Evolutionary conservation across 768 basidiomycete genomes (phyloP).

Genomic region (Hygrophoropsis aurantiaca): DNA sequence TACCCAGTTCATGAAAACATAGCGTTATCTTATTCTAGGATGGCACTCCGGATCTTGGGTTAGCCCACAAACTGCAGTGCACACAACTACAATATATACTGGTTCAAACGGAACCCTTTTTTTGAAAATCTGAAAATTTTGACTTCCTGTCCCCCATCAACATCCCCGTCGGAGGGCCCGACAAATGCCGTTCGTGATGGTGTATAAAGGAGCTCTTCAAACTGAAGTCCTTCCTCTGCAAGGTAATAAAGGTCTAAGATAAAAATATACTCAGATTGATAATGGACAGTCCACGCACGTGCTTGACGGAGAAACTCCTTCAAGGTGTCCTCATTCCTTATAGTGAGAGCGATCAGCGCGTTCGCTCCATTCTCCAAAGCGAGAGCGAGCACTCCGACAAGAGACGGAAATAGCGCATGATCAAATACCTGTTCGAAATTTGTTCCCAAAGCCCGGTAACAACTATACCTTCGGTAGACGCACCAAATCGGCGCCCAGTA

Average conservation of each 20-base stretch:
- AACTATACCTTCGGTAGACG: conserved; percentile 12
- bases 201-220: conserved; percentile 26
- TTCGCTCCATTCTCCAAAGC: conserved; percentile 22
- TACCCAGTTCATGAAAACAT: no score
- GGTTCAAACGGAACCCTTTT: no score
- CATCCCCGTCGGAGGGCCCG: conserved; percentile 28
- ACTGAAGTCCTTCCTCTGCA: conserved; percentile 21
- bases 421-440: conserved; percentile 60
- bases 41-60: no score
- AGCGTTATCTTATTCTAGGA: no score
- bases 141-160: conserved; percentile 37
- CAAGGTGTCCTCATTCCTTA: conserved; percentile 58
- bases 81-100: no score
- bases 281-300: conserved; percentile 25
- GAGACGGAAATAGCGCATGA: conserved; percentile 54
- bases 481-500: conserved; percentile 74
- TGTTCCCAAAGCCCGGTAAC: background rate
- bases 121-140: conserved; percentile 42
- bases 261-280: no score
- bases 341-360: conserved; percentile 39
- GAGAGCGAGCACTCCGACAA: conserved; percentile 47
- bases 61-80: no score
- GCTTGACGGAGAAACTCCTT: conserved; percentile 41
- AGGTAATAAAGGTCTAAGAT: background rate
- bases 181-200: conserved; percentile 17